Evolutionary conservation across 2,329 filamentous ascomycete species (phyloP).

Genomic region (Botrytis cinerea): DNA sequence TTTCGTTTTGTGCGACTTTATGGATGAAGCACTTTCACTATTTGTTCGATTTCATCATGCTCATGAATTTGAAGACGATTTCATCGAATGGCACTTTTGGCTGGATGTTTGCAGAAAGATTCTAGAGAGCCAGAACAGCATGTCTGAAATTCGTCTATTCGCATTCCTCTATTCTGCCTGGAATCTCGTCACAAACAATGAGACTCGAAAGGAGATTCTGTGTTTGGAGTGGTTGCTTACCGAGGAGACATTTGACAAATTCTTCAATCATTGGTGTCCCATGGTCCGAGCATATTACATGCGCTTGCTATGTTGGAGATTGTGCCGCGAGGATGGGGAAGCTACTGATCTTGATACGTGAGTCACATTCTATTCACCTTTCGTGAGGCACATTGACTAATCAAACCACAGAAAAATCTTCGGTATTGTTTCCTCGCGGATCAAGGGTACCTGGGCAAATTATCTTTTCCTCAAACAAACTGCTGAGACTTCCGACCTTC

Average conservation of each 20-base stretch:
- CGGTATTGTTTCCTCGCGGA: constrained; percentile 55
- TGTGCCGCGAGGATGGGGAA: constrained; percentile 62
- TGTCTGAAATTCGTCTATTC: constrained; percentile 70
- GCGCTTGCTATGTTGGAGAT: constrained; percentile 69
- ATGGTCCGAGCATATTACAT: constrained; percentile 79
- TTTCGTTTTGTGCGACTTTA: constrained; percentile 72
- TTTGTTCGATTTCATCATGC: constrained; percentile 60
- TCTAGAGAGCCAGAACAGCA: constrained; percentile 69
- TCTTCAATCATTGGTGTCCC: constrained; percentile 75
- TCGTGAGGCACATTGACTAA: constrained; percentile 32
- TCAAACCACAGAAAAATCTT: constrained; percentile 55
- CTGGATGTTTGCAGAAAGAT: constrained; percentile 65
- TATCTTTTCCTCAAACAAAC: constrained; percentile 61
- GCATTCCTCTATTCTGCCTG: constrained; percentile 68
- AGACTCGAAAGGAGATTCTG: constrained; percentile 58
- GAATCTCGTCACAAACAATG: constrained; percentile 58
- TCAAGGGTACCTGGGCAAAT: constrained; percentile 63
- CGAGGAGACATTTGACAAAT: constrained; percentile 62
- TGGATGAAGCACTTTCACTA: constrained; percentile 67
- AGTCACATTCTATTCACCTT: constrained; percentile 40
- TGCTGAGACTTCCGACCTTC: constrained; percentile 51
- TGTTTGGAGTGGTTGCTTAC: constrained; percentile 65
- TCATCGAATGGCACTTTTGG: constrained; percentile 69
- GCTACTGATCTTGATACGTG: constrained; percentile 57
- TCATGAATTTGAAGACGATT: constrained; percentile 41